phyloP scores from a whole-genome alignment of 805 yeast genomes.

The Yarrowia yakushimensis region DNA sequence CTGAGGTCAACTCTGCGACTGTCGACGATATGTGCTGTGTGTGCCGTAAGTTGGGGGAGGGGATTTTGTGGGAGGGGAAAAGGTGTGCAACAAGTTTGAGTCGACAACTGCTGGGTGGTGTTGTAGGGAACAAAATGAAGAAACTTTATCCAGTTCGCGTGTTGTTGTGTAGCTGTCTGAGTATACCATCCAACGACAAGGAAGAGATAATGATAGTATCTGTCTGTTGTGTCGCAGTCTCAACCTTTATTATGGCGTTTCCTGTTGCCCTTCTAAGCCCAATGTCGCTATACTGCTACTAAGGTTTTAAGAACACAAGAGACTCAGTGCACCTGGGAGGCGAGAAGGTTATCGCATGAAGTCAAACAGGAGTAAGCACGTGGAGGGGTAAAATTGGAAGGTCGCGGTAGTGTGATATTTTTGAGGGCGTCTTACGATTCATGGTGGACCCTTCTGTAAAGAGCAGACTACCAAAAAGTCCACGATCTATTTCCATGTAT shows the following conservation, averaged over 20 bases:
- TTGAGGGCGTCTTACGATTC: not conserved
- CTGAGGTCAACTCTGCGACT: not conserved
- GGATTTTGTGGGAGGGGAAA: not conserved
- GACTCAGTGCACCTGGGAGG: not conserved
- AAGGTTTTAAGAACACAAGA: not conserved
- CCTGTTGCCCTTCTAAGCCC: not conserved
- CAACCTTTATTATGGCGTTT: slow-evolving; percentile 5
- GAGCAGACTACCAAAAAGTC: not conserved
- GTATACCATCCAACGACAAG: not conserved
- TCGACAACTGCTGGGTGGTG: too few species aligned
- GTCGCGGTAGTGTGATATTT: not conserved
- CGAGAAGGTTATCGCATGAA: slow-evolving; percentile 14
- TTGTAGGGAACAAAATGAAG: too few species aligned
- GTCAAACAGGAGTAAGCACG: slow-evolving; percentile 6
- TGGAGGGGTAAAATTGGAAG: slow-evolving; percentile 14
- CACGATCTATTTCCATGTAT: not conserved
- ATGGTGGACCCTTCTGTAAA: not conserved
- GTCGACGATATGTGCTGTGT: not conserved
- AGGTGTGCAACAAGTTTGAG: not conserved
- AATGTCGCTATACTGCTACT: not conserved
- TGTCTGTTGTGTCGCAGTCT: not conserved
- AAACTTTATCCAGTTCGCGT: too few species aligned
- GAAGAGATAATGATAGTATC: not conserved
- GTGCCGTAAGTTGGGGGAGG: not conserved
- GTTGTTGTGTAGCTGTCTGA: too few species aligned